Evolutionary conservation across 768 basidiomycete species (phyloP).

Genomic region (Termitomyces sp.): DNA sequence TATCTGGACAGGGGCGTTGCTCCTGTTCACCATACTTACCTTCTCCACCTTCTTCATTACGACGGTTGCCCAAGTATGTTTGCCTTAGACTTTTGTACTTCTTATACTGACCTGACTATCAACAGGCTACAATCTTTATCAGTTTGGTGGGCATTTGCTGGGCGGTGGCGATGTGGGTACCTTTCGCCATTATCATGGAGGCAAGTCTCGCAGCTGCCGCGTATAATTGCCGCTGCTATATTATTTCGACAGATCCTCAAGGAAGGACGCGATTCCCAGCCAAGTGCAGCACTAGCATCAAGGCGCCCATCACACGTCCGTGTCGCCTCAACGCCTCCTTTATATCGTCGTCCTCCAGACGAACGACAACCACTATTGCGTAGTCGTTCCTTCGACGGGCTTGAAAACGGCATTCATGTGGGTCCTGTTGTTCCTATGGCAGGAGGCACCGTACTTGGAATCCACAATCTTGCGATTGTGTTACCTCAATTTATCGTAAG

Average conservation of each 20-base stretch:
- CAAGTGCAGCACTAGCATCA: slow-evolving; percentile 14
- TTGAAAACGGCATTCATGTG: slow-evolving; percentile 31
- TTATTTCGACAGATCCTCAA: slow-evolving; percentile 55
- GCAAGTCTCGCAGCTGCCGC: slow-evolving; percentile 28
- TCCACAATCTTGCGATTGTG: slow-evolving; percentile 94
- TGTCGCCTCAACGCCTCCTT: slow-evolving; percentile 44
- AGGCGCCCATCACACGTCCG: slow-evolving; percentile 47
- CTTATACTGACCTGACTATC: background rate
- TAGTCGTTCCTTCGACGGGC: slow-evolving; percentile 50
- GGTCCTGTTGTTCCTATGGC: slow-evolving; percentile 46
- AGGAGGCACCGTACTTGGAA: slow-evolving; percentile 89
- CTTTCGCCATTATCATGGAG: slow-evolving; percentile 98
- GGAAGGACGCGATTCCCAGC: slow-evolving; percentile 47
- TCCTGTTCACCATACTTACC: slow-evolving; percentile 75
- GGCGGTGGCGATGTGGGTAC: slow-evolving; percentile 98
- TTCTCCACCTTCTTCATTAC: slow-evolving; percentile 84
- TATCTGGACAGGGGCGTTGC: slow-evolving; percentile 86
- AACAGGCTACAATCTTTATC: slow-evolving; percentile 74
- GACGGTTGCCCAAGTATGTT: slow-evolving; percentile 62
- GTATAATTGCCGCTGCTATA: background rate
- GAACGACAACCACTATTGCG: slow-evolving; percentile 59
- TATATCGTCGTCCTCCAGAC: slow-evolving; percentile 25
- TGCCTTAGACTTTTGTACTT: background rate
- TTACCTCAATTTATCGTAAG: slow-evolving; percentile 91
- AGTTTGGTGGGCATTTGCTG: slow-evolving; percentile 88